phyloP scores from a whole-genome alignment of 2,329 filamentous ascomycete genomes.

The Cladophialophora psammophila region DNA sequence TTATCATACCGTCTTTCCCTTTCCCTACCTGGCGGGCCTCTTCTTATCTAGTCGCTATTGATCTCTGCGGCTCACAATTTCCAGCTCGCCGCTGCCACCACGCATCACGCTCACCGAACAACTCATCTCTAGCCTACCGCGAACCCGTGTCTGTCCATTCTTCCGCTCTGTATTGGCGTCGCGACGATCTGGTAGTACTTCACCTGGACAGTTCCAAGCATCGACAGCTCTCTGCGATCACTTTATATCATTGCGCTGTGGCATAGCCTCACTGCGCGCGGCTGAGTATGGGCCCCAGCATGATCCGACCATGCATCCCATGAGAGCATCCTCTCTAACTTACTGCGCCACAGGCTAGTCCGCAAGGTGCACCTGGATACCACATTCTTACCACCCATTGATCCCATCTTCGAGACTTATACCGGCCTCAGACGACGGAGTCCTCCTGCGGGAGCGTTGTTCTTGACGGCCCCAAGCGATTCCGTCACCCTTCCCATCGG shows the following conservation, averaged over 20 bases:
- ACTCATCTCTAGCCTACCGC: neutral
- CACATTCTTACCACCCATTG: slow-evolving; percentile 21
- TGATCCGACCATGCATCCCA: slow-evolving; percentile 9
- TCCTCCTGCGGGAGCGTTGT: slow-evolving; percentile 18
- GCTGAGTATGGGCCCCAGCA: slow-evolving; percentile 30
- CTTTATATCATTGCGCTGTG: slow-evolving; percentile 25
- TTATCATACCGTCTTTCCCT: neutral
- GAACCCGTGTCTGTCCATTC: neutral
- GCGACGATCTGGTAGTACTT: slow-evolving; percentile 4
- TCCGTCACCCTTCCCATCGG: slow-evolving; percentile 4
- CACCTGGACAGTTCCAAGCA: neutral
- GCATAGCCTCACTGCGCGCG: slow-evolving; percentile 34
- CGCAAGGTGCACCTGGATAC: slow-evolving; percentile 22
- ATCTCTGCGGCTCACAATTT: slow-evolving; percentile 4
- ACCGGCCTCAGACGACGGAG: slow-evolving; percentile 3
- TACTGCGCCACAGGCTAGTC: slow-evolving; percentile 33
- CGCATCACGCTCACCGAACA: slow-evolving; percentile 5
- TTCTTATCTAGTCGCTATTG: slow-evolving; percentile 14
- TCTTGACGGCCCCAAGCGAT: slow-evolving; percentile 8
- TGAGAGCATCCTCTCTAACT: slow-evolving; percentile 24
- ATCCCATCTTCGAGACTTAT: slow-evolving; percentile 1
- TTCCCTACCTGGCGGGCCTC: neutral
- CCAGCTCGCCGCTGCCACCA: slow-evolving; percentile 2
- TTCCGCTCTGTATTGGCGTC: slow-evolving; percentile 16
- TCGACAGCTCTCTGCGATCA: slow-evolving; percentile 24